Conservation (phyloP, 352 stramenopile genomes). For the Albugo laibachii region DNA sequence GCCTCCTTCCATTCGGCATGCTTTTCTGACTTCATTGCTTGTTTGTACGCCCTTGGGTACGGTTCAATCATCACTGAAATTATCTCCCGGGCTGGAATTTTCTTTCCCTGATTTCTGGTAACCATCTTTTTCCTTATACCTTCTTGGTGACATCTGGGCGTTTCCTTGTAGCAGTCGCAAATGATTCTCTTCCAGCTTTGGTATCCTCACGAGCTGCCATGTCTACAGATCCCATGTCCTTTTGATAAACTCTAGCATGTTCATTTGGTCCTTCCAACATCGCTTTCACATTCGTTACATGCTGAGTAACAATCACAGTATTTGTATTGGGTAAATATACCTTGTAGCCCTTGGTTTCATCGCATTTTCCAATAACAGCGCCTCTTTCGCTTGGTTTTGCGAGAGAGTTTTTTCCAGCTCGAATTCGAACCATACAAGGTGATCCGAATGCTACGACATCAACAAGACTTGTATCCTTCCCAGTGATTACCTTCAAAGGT, state of each 20-base stretch:
- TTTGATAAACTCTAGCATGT: too few species aligned
- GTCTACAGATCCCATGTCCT: too few species aligned
- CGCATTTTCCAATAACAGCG: slow-evolving; percentile 4
- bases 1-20: not conserved
- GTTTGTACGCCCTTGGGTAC: not conserved
- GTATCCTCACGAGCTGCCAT: too few species aligned
- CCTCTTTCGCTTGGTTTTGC: not conserved
- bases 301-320: not conserved
- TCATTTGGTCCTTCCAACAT: slow-evolving; percentile 2
- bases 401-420: not conserved
- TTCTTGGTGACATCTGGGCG: not conserved
- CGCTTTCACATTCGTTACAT: not conserved
- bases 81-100: too few species aligned
- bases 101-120: too few species aligned
- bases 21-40: not conserved
- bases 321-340: slow-evolving; percentile 6
- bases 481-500: slow-evolving; percentile 3
- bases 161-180: not conserved
- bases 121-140: too few species aligned
- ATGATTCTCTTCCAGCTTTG: not conserved
- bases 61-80: not conserved
- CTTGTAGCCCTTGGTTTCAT: slow-evolving; percentile 7
- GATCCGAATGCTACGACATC: slow-evolving; percentile 5
- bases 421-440: slow-evolving; percentile 2
- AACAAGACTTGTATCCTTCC: not conserved